Evolutionary conservation across 306 rosid genomes (phyloP).

Genomic region (Alnus glutinosa): DNA sequence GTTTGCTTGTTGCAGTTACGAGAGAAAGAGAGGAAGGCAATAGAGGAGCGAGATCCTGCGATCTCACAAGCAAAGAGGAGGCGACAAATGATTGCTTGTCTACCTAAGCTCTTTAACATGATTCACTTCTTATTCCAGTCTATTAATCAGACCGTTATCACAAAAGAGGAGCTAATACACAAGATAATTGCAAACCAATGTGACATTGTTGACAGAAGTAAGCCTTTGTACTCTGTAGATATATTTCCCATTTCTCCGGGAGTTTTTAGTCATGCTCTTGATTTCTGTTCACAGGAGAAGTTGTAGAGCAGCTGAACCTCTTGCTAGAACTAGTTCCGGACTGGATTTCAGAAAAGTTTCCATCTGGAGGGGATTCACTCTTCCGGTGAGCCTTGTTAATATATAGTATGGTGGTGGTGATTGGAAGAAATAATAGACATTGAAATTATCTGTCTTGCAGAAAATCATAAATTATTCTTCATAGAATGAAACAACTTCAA

Average conservation of each 20-base stretch:
- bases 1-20: conserved; percentile 54
- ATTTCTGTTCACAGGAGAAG: conserved; percentile 54
- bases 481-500: neutral
- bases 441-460: neutral
- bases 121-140: conserved; percentile 61
- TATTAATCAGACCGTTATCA: conserved; percentile 49
- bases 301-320: conserved; percentile 68
- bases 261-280: conserved; percentile 18
- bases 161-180: conserved; percentile 71
- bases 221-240: conserved; percentile 18
- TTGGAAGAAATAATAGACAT: neutral
- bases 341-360: conserved; percentile 74
- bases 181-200: conserved; percentile 53
- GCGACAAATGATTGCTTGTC: conserved; percentile 51
- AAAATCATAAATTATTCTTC: neutral
- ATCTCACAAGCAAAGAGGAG: conserved; percentile 76
- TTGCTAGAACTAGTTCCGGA: conserved; percentile 71
- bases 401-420: neutral
- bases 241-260: neutral
- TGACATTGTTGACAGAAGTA: conserved; percentile 67
- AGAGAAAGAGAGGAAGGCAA: conserved; percentile 63
- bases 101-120: conserved; percentile 83
- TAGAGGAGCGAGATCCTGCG: conserved; percentile 72
- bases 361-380: conserved; percentile 60
- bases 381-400: conserved; percentile 48